Evolutionary conservation across 1,284 basidiomycete species (phyloP), one percentile per base, ranked within the genome.

Genomic region (Ustilago sp.): DNA sequence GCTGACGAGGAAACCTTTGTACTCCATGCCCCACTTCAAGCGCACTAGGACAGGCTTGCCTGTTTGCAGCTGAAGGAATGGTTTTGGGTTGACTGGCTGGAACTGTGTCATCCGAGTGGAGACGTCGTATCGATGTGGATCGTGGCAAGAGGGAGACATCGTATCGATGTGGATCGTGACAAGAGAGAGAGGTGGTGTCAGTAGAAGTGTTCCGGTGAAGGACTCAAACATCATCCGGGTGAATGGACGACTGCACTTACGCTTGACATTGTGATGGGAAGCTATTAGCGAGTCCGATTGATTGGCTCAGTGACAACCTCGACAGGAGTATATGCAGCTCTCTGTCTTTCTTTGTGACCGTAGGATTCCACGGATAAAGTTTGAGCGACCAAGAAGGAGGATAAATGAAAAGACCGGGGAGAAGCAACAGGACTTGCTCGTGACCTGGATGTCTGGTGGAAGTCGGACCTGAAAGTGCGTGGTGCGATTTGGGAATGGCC

Each of bases 21-120:
- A 99, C 87, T 98, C 95, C 74, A 98, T 90, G 74, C 97, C 97
- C 97, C 97, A 99, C 89, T 99, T 99, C 86, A 99, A 90, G 72
- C 92, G 91, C 68, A 99, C 95, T 83, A 92, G 93, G 57, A 98
- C 94, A 52, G 93, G 93, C 89, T 99, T 98, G 82, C 97, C 97
- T 32, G 96, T 98, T 82, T 98, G 91, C 87, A 97, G 94, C 88
- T 98, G 94, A 83, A 99, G 90, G 88, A 99, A 99, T 8, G 97
- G 97, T 88, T 98, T 98, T 19, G 97, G 96, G 88, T 99, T 99
- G 83, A 98, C 94, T 77, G 95, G 95, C 83, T 91, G 91, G 84
- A 93, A 92, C 93, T 79, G 70, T 12, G 51, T 13, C 31, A 3
- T 52, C 38, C 17, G 52, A 50, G 45, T 48, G 39, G 56, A 34